Percentiles rank a stretch among this genome's conserved stretches.
These are phyloP conservation scores for Cladosporium oxysporum DNA, from an alignment of 2,329 filamentous ascomycete species.

Conservation along the genomic window DNA sequence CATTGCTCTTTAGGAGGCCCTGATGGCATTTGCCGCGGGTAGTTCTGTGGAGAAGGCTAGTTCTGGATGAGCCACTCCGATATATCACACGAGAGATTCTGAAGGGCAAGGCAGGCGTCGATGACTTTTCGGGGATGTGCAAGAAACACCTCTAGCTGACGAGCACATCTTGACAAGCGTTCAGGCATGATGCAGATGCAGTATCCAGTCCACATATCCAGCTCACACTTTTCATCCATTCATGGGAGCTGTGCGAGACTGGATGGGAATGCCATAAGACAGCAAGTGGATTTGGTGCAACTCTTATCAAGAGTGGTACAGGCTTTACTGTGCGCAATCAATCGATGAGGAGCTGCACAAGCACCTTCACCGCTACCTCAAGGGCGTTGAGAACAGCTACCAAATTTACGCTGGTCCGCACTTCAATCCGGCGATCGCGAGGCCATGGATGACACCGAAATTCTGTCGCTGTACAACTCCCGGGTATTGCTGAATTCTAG, in stretches of 20 bases:
- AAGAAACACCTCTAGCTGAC: conserved; percentile 24
- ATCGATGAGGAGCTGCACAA: conserved; percentile 35
- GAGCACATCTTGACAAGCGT: conserved; percentile 31
- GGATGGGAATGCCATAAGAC: conserved; percentile 40
- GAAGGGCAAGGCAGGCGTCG: conserved; percentile 25
- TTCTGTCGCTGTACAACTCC: conserved; percentile 19
- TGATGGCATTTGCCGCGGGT: conserved; percentile 39
- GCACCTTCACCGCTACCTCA: conserved; percentile 53
- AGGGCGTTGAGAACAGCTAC: conserved; percentile 19
- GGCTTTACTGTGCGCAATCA: conserved; percentile 38
- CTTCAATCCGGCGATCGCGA: conserved; percentile 41
- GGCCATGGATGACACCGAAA: conserved; percentile 41
- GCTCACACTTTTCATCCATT: conserved; percentile 27
- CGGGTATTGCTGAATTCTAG: conserved; percentile 44
- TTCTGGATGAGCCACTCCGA: conserved; percentile 44
- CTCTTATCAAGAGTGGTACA: conserved; percentile 50
- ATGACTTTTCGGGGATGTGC: conserved; percentile 29
- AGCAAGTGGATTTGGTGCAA: conserved; percentile 50
- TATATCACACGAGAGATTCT: conserved; percentile 30
- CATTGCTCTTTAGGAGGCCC: conserved; percentile 16
- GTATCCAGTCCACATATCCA: conserved; percentile 30
- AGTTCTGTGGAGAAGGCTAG: conserved; percentile 47
- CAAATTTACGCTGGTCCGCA: conserved; percentile 39
- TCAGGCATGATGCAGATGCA: conserved; percentile 28
- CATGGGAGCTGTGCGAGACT: conserved; percentile 37